Evolutionary conservation across 768 basidiomycete species (phyloP).

Genomic region (Trametes elegans): DNA sequence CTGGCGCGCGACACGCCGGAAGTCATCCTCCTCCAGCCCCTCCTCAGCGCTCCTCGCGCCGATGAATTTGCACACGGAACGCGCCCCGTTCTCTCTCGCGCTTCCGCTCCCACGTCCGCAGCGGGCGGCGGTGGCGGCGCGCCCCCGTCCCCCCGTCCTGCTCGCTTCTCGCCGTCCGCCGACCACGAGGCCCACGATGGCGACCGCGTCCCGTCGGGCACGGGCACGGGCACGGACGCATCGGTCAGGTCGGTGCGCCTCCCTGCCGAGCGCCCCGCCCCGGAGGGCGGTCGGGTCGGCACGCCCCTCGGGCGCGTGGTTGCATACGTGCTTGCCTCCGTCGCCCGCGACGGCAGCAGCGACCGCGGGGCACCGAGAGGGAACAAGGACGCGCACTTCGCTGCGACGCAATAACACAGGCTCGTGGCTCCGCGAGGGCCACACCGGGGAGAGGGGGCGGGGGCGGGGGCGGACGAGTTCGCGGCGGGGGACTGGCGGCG

Average conservation of each 20-base stretch:
- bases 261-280: not conserved
- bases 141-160: not conserved
- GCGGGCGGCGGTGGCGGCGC: not conserved
- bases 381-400: constrained; percentile 36
- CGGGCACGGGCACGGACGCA: not conserved
- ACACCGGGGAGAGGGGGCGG: not conserved
- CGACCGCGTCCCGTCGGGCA: not conserved
- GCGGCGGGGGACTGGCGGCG: not conserved
- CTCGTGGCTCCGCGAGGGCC: constrained; percentile 18
- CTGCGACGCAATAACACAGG: constrained; percentile 36
- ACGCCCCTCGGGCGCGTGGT: not conserved
- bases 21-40: too few species aligned
- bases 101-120: not conserved
- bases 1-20: too few species aligned
- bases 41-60: too few species aligned
- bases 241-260: constrained; percentile 10
- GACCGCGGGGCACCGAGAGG: constrained; percentile 2
- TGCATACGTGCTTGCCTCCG: not conserved
- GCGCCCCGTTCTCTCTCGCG: not conserved
- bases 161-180: not conserved
- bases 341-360: not conserved
- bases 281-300: too few species aligned
- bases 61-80: too few species aligned
- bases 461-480: not conserved
- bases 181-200: not conserved